Percentiles rank a stretch among this genome's conserved stretches.
Evolutionary conservation across 2,329 filamentous ascomycete genomes (phyloP).

Genomic region (Zasmidium angulare): DNA sequence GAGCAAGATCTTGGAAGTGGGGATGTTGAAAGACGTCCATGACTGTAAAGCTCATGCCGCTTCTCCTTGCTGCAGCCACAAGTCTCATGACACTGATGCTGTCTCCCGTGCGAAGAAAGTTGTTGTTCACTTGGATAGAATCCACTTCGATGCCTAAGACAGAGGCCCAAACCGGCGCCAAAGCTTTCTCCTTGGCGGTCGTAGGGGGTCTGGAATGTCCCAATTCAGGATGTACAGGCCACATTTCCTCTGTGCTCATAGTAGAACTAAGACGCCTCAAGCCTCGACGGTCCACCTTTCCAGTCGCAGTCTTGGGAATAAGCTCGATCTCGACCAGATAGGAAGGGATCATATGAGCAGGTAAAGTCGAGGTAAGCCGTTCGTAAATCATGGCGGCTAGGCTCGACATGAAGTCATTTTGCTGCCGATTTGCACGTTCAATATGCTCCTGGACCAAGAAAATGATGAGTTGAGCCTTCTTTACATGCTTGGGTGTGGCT

Average conservation of each 20-base stretch:
- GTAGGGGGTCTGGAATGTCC: constrained; percentile 27
- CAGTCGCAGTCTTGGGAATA: constrained; percentile 43
- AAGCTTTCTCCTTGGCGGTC: constrained; percentile 24
- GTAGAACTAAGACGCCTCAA: constrained; percentile 46
- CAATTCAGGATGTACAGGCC: constrained; percentile 36
- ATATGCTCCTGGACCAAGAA: background rate
- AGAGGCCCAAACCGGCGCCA: constrained; percentile 52
- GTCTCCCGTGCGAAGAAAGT: constrained; percentile 75
- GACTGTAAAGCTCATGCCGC: constrained; percentile 41
- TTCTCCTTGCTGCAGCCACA: constrained; percentile 38
- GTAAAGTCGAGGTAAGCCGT: constrained; percentile 15
- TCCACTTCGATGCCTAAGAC: constrained; percentile 46
- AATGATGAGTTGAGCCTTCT: background rate
- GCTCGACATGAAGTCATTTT: background rate
- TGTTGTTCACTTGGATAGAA: constrained; percentile 58
- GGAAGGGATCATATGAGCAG: constrained; percentile 42
- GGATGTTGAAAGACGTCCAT: constrained; percentile 40
- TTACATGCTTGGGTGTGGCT: background rate
- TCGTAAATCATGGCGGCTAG: background rate
- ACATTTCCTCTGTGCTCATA: background rate
- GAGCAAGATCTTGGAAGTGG: constrained; percentile 32
- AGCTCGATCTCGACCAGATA: constrained; percentile 44
- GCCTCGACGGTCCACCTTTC: constrained; percentile 58
- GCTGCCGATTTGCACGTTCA: background rate
- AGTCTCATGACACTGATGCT: constrained; percentile 65